Conservation (phyloP, 2,329 filamentous ascomycete species). For the Ceratocystis harringtonii region DNA sequence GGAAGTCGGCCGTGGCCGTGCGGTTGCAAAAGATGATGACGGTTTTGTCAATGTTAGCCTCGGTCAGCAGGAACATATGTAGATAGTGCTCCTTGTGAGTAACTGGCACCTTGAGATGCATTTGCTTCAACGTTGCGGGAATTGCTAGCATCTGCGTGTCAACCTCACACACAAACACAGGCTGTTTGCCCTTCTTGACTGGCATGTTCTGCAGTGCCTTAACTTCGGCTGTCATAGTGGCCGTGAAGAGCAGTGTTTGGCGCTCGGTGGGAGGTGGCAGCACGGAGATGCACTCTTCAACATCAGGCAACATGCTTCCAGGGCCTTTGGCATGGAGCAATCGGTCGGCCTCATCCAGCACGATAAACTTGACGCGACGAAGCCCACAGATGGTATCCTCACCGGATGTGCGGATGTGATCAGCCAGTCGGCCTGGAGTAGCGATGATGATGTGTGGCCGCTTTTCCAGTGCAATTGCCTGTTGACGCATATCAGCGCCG, state of each 20-base stretch:
- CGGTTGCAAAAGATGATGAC: slow-evolving; percentile 92
- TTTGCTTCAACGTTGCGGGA: slow-evolving; percentile 66
- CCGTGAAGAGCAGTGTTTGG: slow-evolving; percentile 93
- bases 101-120: slow-evolving; percentile 74
- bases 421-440: slow-evolving; percentile 80
- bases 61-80: slow-evolving; percentile 72
- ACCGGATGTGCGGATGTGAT: slow-evolving; percentile 83
- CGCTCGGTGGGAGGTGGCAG: slow-evolving; percentile 63
- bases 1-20: slow-evolving; percentile 70
- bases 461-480: slow-evolving; percentile 69
- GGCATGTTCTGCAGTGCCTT: slow-evolving; percentile 70
- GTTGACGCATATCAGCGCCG: slow-evolving; percentile 78
- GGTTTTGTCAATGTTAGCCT: slow-evolving; percentile 57
- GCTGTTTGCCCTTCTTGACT: slow-evolving; percentile 49
- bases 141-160: slow-evolving; percentile 62
- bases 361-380: slow-evolving; percentile 64
- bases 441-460: slow-evolving; percentile 87
- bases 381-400: slow-evolving; percentile 79
- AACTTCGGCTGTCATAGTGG: slow-evolving; percentile 86
- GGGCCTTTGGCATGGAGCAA: slow-evolving; percentile 56
- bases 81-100: slow-evolving; percentile 92
- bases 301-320: slow-evolving; percentile 86
- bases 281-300: slow-evolving; percentile 72
- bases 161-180: slow-evolving; percentile 80
- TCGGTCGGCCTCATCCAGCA: slow-evolving; percentile 91